Evolutionary conservation across 1,284 basidiomycete genomes (phyloP), one percentile per base, ranked within the genome.

Genomic region (Puccinia horiana): DNA sequence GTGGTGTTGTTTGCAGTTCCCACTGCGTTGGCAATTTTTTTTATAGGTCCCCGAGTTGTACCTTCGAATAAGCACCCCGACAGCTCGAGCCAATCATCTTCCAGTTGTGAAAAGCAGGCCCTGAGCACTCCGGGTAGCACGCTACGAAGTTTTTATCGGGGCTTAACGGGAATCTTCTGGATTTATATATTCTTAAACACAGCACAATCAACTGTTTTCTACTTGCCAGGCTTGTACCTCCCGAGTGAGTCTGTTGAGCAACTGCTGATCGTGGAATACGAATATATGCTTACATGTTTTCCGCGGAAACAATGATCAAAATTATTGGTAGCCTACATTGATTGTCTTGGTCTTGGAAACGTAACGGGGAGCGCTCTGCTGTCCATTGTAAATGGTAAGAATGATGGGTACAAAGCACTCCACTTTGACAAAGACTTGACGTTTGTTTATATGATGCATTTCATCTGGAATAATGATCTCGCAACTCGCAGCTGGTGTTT

Each of bases 191-290:
- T 74, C 32, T 40, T 47, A n/a, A 81, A 81, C 47, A 81, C 58
- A 35, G 16, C 54, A 32, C 80, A 81, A 67, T 52, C 80, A 35
- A 65, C 72, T 6, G 70, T 56, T n/a, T 81, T 47, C 42, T 81
- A 74, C 52, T 47, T 81, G 32, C 80, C 80, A n/a, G 69, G 69
- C 29, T 37, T 81, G 14, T 81, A 81, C 49, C 80, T 81, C 75
- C 80, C 80, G 4, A 61, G 80, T 81, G 67, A 81, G 78, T 56
- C 3, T 35, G 1, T 54, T 2, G 35, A 1, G 16, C 49, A 74
- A 29, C 1, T 12, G 5, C n/a, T 37, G 16, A 54, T 56, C 18
- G 1, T 32, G 12, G 44, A 74, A 35, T 11, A 6, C 1, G 16
- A 77, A 65, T 26, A n/a, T 75, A 32, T 29, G 61, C 61, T 58